phyloP scores from a whole-genome alignment of 2,329 filamentous ascomycete species.

The Stemphylium lycopersici region DNA sequence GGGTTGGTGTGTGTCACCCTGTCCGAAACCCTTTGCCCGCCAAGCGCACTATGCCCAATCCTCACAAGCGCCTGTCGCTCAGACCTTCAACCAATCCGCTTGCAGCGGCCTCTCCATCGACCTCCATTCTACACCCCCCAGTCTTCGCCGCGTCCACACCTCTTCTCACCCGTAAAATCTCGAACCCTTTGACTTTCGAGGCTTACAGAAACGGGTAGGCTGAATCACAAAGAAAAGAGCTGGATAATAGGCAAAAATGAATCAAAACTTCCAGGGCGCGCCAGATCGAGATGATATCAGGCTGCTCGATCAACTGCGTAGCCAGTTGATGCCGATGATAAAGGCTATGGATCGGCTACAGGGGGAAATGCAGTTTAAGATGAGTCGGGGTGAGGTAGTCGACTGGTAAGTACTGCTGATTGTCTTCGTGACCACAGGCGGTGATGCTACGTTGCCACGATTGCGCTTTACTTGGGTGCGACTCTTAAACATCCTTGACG shows the following conservation, averaged over 20 bases:
- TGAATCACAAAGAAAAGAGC: neutral
- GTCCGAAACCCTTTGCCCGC: neutral
- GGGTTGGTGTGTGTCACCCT: too few relatives aligned
- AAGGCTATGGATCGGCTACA: constrained; percentile 30
- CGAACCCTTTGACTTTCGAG: too few relatives aligned
- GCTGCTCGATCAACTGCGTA: constrained; percentile 30
- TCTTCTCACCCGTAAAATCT: neutral
- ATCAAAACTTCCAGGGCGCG: constrained; percentile 33
- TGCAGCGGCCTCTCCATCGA: neutral
- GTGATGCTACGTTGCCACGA: too few relatives aligned
- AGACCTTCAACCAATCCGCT: constrained; percentile 8
- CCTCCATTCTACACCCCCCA: constrained; percentile 1
- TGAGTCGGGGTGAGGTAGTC: constrained; percentile 22
- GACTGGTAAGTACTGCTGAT: constrained; percentile 26
- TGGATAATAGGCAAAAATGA: constrained; percentile 20
- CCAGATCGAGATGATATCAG: constrained; percentile 31
- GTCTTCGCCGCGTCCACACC: neutral
- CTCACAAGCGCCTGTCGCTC: neutral
- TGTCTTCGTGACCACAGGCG: neutral
- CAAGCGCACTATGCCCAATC: neutral
- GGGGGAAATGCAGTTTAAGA: constrained; percentile 27
- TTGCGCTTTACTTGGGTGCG: too few relatives aligned
- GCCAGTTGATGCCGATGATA: constrained; percentile 34
- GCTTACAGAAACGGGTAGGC: neutral
- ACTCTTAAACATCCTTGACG: too few relatives aligned